Evolutionary conservation across 208 protist species (phyloP).

Genomic region (Trypanosoma lewisi): DNA sequence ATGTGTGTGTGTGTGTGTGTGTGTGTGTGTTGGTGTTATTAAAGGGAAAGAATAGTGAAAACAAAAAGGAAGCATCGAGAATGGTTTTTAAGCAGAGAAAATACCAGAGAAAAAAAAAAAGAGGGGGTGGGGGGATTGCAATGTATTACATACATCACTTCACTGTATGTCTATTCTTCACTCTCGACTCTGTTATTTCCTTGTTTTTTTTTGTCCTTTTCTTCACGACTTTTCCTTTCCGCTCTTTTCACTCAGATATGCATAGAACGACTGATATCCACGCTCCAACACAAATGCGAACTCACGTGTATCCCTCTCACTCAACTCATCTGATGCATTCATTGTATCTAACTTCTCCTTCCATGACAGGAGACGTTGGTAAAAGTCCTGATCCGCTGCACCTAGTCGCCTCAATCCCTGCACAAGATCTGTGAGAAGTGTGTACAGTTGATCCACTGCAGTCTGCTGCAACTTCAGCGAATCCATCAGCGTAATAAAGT

Average conservation of each 20-base stretch:
- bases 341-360: slow-evolving; percentile 80
- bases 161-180: no score
- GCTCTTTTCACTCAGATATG: slow-evolving; percentile 47
- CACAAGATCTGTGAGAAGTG: slow-evolving; percentile 88
- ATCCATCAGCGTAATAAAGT: slow-evolving; percentile 95
- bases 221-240: slow-evolving; percentile 32
- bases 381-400: slow-evolving; percentile 55
- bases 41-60: not conserved
- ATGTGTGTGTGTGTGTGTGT: not conserved
- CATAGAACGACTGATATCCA: slow-evolving; percentile 77
- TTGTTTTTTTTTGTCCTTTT: slow-evolving; percentile 10
- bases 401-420: slow-evolving; percentile 49
- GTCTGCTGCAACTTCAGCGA: slow-evolving; percentile 87
- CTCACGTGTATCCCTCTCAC: slow-evolving; percentile 74
- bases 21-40: not conserved
- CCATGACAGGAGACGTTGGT: slow-evolving; percentile 59
- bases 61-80: not conserved
- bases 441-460: slow-evolving; percentile 90
- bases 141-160: no score
- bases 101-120: not conserved
- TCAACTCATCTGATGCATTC: slow-evolving; percentile 89
- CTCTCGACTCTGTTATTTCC: not conserved
- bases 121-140: no score
- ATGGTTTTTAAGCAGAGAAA: no score
- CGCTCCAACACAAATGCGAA: slow-evolving; percentile 91